Percentiles rank a stretch among this genome's conserved stretches.
Conservation (phyloP, 768 basidiomycete genomes). For the Mycena latifolia region DNA sequence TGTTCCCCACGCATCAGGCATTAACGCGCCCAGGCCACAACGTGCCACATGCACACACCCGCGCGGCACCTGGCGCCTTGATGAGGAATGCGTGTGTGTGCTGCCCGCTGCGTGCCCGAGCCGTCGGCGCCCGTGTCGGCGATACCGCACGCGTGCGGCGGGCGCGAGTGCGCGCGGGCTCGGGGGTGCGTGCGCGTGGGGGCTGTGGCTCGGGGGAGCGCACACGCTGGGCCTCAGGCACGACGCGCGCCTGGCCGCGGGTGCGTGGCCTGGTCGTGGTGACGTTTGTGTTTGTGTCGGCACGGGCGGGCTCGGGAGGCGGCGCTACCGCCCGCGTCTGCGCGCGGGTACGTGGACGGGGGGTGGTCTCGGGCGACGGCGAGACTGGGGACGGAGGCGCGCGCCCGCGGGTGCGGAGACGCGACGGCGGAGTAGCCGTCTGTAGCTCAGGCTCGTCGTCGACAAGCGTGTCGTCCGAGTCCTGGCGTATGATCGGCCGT, state of each 20-base stretch:
- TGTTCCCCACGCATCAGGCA: not conserved
- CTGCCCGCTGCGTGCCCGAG: not conserved
- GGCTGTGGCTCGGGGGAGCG: conserved; percentile 9
- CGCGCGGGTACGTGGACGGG: not conserved
- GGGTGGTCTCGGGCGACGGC: not conserved
- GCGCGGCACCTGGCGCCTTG: not conserved
- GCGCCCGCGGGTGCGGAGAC: not conserved
- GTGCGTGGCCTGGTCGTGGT: conserved; percentile 11
- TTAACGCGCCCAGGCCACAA: not conserved
- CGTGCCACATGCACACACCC: conserved; percentile 24
- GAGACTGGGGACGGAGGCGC: conserved; percentile 7
- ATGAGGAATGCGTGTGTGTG: conserved; percentile 21
- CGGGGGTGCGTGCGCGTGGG: conserved; percentile 12
- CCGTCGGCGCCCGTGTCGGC: not conserved
- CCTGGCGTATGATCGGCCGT: conserved; percentile 6
- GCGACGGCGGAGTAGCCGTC: not conserved
- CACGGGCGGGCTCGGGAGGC: not conserved
- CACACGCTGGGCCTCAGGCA: not conserved
- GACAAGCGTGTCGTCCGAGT: conserved; percentile 27
- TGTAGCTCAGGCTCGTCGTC: not conserved
- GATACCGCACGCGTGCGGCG: conserved; percentile 12
- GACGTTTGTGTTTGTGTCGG: not conserved
- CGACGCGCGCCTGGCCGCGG: conserved; percentile 14
- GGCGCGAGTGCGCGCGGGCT: conserved; percentile 17
- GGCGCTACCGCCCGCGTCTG: conserved; percentile 10